Base-by-base conservation (phyloP, 441 rosid species). In the Rhodomyrtus psidioides region DNA sequence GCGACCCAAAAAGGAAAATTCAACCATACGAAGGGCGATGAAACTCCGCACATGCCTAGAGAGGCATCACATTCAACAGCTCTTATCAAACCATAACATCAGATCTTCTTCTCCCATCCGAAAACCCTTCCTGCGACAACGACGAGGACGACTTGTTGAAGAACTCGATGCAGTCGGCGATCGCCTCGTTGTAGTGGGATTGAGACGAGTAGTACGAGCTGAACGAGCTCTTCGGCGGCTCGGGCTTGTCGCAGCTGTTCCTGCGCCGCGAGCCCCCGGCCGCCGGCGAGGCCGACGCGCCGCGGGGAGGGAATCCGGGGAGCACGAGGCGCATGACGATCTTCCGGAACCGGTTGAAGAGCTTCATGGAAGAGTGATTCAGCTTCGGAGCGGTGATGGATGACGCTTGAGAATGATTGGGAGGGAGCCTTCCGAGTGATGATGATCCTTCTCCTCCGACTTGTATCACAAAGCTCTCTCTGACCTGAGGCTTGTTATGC, bases 121-220 rank as follows among this genome's bases (percentile, higher is more conserved):
- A 87, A 90, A 89, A 84, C 85, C 87, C 93, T 21, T 93, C 93
- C 86, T 91, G 94, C 24, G 99, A 91, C 13, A 23, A 19, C 4
- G 58, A 65, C 79, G 44, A 42, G 2, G 54, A 53, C 54, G 99
- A 95, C 93, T 93, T 94, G 88, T 95, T 96, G 88, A 96, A 94
- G 91, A 96, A 96, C 94, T 95, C 99, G 49, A 96, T 96, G 87
- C 99, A 95, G 88, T 96, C 99, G 4, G 98, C 94, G 24, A 96
- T 94, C 56, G 99, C 98, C 87, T 95, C 99, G 12, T 87, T 90
- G 85, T 94, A 95, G 58, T 94, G 98, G 8, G 96, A 89, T 13
- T 94, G 96, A 24, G 99, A 95, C 3, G 98, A 96, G 92, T 95
- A 95, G 85, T 94, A 94, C 1, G 98, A 94, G 92, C 99, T 94